Percentiles rank a stretch among this genome's conserved stretches.
These are phyloP conservation scores for Thamnidium elegans DNA, from an alignment of 192 early-diverging fungal species.

Conservation along the genomic window DNA sequence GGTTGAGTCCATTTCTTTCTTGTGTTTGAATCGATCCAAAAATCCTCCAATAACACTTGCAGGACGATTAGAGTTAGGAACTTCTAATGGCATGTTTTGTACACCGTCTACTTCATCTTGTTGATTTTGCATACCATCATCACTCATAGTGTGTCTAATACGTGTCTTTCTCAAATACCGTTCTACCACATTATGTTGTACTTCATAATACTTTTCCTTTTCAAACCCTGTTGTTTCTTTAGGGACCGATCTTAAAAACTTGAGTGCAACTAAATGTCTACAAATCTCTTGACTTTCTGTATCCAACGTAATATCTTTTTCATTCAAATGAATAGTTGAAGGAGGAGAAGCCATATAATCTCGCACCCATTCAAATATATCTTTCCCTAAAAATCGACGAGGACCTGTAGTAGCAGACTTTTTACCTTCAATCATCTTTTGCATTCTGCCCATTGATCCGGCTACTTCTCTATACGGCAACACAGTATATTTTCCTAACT, in stretches of 20 bases:
- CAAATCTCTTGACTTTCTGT: constrained; percentile 2
- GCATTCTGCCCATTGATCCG: background rate
- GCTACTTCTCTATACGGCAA: constrained; percentile 13
- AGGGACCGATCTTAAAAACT: background rate
- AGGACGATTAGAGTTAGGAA: background rate
- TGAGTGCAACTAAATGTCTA: background rate
- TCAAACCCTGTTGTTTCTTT: background rate
- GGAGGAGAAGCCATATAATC: background rate
- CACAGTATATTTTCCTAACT: background rate
- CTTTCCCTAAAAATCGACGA: background rate
- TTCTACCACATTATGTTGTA: constrained; percentile 7
- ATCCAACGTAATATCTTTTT: background rate
- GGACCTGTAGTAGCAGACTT: background rate
- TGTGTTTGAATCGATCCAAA: background rate
- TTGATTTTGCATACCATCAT: background rate
- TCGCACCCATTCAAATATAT: constrained; percentile 8
- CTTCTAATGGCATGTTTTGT: background rate
- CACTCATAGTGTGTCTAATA: background rate
- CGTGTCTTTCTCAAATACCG: constrained; percentile 14
- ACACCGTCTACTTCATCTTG: background rate
- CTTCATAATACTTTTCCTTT: background rate
- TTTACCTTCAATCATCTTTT: constrained; percentile 8
- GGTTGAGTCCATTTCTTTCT: background rate
- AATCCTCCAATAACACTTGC: background rate
- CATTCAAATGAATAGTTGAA: background rate